These are phyloP conservation scores for Lagerstroemia speciosa DNA, from an alignment of 345 rosid species.

Conservation along the genomic window DNA sequence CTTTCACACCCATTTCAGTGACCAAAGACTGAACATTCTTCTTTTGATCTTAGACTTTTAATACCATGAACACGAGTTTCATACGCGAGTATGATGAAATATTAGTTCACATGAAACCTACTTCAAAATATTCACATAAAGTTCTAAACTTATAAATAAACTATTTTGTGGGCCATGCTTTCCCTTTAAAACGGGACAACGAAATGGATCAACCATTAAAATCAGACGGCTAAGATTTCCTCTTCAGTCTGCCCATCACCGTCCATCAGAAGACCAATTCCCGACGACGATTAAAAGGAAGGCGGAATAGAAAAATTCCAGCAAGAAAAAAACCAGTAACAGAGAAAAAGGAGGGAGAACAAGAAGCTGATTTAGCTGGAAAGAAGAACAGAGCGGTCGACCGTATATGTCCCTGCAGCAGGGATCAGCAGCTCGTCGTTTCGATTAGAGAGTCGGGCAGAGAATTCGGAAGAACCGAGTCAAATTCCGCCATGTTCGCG, in stretches of 20 bases:
- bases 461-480: background rate
- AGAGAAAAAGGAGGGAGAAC: background rate
- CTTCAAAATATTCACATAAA: too few species aligned
- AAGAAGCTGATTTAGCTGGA: background rate
- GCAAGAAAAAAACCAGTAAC: background rate
- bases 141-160: too few species aligned
- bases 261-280: background rate
- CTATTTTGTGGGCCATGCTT: background rate
- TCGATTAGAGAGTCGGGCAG: background rate
- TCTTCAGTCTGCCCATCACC: background rate
- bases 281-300: background rate
- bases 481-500: constrained; percentile 9
- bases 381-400: too few species aligned
- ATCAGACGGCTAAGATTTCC: constrained; percentile 4
- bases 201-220: background rate
- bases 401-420: too few species aligned
- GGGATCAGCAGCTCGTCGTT: background rate
- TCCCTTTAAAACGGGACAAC: background rate
- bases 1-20: too few species aligned
- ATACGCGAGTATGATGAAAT: too few species aligned
- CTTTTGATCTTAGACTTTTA: too few species aligned
- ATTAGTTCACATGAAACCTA: too few species aligned
- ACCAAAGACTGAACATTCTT: too few species aligned
- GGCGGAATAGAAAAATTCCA: background rate
- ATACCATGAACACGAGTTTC: too few species aligned